Base-by-base conservation (phyloP, 2,329 filamentous ascomycete genomes). In the Neurospora crassa region DNA sequence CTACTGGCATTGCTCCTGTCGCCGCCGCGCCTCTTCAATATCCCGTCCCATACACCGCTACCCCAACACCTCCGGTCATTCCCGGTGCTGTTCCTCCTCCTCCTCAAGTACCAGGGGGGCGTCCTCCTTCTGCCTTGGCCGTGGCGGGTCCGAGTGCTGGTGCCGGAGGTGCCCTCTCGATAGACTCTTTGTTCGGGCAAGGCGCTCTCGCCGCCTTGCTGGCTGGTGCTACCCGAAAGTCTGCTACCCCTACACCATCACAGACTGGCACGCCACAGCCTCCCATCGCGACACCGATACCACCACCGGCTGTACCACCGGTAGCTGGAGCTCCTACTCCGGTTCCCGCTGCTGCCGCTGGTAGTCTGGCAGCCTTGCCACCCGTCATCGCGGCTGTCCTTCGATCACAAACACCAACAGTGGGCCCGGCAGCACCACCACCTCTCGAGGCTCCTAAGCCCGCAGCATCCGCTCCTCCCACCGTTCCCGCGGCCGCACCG, bases 151-250 rank as follows among this genome's bases (percentile, higher is more conserved):
- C 72, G 43, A 37, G 70, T 10, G 69, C 71, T 42, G 71, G 71
- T 34, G 68, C 71, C 12, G 71, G 70, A 37, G 71, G 74, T 7
- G 68, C 72, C 63, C 78, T 88, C 76, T 87, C 88, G 53, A 79
- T 91, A 77, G 88, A 89, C 77, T 83, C 86, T 59, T 78, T 91
- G 74, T 82, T 91, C 70, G 88, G 88, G 71, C 82, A 86, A 74
- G 88, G 88, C 73, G 85, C 89, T 71, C 80, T 91, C 77, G 87
- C 88, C 72, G 83, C 86, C 71, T 79, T 90, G 72, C 81, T 91
- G 82, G 82, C 74, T 20, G 72, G 71, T 18, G 70, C 68, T 40
- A 40, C 85, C 75, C 84, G 86, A 76, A 84, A 84, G 78, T 82
- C 85, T 75, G 81, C 80, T 72, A 84, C 85, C 47, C 79, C 83